Conservation (phyloP, 148 eudicot species). For the Chenopodium formosanum region DNA sequence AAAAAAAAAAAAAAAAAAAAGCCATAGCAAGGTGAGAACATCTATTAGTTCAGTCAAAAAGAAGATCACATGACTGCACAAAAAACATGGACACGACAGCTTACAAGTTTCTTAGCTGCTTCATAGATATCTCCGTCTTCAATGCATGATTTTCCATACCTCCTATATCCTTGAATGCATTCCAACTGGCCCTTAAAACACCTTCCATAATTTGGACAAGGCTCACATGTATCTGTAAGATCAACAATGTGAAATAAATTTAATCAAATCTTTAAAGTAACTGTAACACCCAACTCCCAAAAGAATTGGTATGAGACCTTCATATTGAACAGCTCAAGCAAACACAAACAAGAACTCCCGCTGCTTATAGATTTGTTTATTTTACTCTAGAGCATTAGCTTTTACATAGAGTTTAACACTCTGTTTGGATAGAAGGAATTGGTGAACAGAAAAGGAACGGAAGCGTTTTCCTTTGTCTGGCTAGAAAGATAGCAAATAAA, state of each 20-base stretch:
- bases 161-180: conserved; percentile 67
- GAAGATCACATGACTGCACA: not conserved
- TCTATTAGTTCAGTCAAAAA: not conserved
- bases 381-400: too few relatives aligned
- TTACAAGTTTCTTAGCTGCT: conserved; percentile 67
- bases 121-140: conserved; percentile 76
- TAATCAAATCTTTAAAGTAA: not conserved
- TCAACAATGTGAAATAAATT: conserved; percentile 1
- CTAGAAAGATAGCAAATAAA: too few relatives aligned
- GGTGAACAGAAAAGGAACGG: too few relatives aligned
- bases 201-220: conserved; percentile 80
- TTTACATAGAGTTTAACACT: too few relatives aligned
- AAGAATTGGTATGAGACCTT: not conserved
- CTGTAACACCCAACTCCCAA: not conserved
- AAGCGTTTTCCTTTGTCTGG: too few relatives aligned
- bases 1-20: not conserved
- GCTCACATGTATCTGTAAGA: conserved; percentile 70
- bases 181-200: conserved; percentile 74
- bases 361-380: not conserved
- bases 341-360: not conserved
- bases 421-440: too few relatives aligned
- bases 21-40: not conserved
- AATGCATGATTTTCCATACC: conserved; percentile 60
- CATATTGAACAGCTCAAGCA: not conserved
- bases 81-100: conserved; percentile 14